These are phyloP conservation scores for Neonothopanus nambi DNA, from an alignment of 1,284 basidiomycete species.

Conservation along the genomic window DNA sequence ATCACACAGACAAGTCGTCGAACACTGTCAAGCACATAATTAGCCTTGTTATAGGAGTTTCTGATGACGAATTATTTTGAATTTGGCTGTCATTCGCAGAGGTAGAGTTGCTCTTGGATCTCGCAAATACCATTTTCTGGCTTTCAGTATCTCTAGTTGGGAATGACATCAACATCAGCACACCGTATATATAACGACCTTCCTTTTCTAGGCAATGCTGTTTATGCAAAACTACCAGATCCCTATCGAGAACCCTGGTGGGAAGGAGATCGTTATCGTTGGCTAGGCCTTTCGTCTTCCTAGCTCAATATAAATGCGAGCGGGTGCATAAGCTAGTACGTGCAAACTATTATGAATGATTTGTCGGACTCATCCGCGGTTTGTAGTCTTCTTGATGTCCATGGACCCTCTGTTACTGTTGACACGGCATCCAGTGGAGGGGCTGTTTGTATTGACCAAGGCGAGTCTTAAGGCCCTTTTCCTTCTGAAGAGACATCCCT, in stretches of 20 bases:
- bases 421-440: slow-evolving; percentile 39
- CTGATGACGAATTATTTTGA: background rate
- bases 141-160: slow-evolving; percentile 18
- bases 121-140: background rate
- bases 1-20: too few species aligned
- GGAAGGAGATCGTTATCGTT: slow-evolving; percentile 35
- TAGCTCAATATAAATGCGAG: slow-evolving; percentile 33
- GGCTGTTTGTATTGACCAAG: slow-evolving; percentile 35
- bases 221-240: slow-evolving; percentile 19
- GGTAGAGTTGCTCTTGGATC: background rate
- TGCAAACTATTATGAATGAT: background rate
- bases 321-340: slow-evolving; percentile 39
- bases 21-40: too few species aligned
- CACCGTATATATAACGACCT: slow-evolving; percentile 36
- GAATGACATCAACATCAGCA: slow-evolving; percentile 35
- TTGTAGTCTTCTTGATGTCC: slow-evolving; percentile 33
- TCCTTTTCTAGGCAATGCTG: slow-evolving; percentile 25
- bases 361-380: background rate
- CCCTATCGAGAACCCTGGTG: too few species aligned
- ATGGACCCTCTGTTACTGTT: slow-evolving; percentile 37
- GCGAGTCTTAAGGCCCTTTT: slow-evolving; percentile 14
- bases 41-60: background rate
- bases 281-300: slow-evolving; percentile 37
- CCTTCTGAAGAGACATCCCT: background rate
- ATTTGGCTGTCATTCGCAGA: background rate